Conservation (phyloP, 2,329 filamentous ascomycete species). For the Verticillium nubilum region DNA sequence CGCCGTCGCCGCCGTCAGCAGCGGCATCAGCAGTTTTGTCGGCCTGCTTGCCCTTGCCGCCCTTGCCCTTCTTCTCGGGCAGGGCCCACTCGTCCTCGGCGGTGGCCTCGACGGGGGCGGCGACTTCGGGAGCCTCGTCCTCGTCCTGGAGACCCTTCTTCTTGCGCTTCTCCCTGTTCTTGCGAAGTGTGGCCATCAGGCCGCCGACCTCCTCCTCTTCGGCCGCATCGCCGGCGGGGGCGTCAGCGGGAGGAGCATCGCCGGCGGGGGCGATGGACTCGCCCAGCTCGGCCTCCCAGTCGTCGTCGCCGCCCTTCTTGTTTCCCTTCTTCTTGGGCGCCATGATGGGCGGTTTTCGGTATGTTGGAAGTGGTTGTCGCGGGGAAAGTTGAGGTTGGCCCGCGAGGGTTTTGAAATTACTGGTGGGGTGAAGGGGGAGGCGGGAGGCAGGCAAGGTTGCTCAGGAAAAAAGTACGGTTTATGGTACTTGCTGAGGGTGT, state of each 20-base stretch:
- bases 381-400: not conserved
- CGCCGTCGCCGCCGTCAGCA: constrained; percentile 34
- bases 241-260: constrained; percentile 41
- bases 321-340: constrained; percentile 89
- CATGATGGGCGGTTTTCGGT: constrained; percentile 49
- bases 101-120: constrained; percentile 72
- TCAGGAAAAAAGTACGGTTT: not conserved
- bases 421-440: not conserved
- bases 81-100: constrained; percentile 82
- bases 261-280: constrained; percentile 62
- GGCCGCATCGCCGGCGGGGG: constrained; percentile 27
- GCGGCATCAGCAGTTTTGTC: constrained; percentile 35
- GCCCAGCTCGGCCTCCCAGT: constrained; percentile 92
- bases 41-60: constrained; percentile 38
- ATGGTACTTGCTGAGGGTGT: not conserved
- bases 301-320: constrained; percentile 77
- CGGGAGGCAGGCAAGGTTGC: not conserved
- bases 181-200: constrained; percentile 73
- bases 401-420: not conserved
- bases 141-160: constrained; percentile 79
- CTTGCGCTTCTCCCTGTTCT: constrained; percentile 81
- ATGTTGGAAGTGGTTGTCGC: not conserved
- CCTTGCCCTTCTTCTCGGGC: constrained; percentile 71
- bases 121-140: constrained; percentile 52
- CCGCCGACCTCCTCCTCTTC: constrained; percentile 59